Base-by-base conservation (phyloP, 352 stramenopile genomes). In the Globisporangium spiculum region DNA sequence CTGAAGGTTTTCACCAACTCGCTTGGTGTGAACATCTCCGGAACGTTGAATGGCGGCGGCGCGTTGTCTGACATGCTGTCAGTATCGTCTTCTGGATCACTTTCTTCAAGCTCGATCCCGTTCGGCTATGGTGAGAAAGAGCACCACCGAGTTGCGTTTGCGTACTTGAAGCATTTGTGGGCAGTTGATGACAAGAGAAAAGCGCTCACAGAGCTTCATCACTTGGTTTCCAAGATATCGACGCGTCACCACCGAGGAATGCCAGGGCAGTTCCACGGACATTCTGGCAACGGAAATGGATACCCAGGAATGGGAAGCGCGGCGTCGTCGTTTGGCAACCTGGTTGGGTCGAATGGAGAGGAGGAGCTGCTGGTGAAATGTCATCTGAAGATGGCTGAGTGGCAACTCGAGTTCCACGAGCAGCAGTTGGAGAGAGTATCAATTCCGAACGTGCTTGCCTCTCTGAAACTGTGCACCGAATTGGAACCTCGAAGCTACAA, bases 141-240 rank as follows among this genome's bases (percentile, higher is more conserved):
- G 66, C 92, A 98, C 57, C 88, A 93, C 24, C 84, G 97, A 16
- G 97, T 95, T 12, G 80, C 95, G 41, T 98, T 98, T 76, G 97
- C 96, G 38, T 98, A 96, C 75, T 73, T 98, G 32, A 98, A 98
- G 74, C 96, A 99, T 65, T 73, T 98, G 6, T 99, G 96, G 96
- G 83, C 89, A 26, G 91, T 93, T 32, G 92, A 83, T 52, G 77
- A 98, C 27, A 92, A 92, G 70, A 76, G 89, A 50, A 91, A 98
- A 77, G 94, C 96, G 9, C 83, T 98, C 10, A 71, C 80, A 14
- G 83, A 97, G 41, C 75, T 99, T 27, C 83, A 84, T 30, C 74
- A 85, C 32, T 79, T 98, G n/a, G 90, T 93, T 14, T 72, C 77
- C 59, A 96, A 75, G 75, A 88, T 79, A 67, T 94, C 66, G 87